A percentile compares a stretch with the other conserved stretches of the same genome.
Evolutionary conservation across 2,329 filamentous ascomycete genomes (phyloP).

Genomic region (Cladophialophora carrionii): DNA sequence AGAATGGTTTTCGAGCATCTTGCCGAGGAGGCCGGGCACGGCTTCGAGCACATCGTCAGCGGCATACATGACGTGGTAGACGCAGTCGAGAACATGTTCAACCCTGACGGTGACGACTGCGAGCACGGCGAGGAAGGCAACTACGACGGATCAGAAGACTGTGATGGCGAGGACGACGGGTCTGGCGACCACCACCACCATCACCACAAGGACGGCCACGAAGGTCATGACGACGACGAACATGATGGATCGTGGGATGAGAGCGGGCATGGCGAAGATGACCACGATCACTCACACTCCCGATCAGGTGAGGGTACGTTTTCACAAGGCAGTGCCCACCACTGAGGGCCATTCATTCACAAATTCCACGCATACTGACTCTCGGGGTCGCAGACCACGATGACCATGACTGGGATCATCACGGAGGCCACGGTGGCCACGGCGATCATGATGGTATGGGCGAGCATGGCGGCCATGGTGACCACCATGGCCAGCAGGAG

Average conservation of each 20-base stretch:
- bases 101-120: neutral
- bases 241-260: neutral
- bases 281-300: neutral
- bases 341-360: neutral
- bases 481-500: neutral
- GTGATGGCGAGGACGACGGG: neutral
- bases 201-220: neutral
- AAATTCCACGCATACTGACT: neutral
- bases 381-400: neutral
- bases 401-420: neutral
- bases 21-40: neutral
- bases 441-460: no score
- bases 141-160: neutral
- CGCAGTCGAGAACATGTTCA: neutral
- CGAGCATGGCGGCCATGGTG: neutral
- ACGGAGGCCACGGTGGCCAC: no score
- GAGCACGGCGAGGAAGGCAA: neutral
- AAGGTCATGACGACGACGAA: neutral
- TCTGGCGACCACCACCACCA: neutral
- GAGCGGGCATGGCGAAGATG: neutral
- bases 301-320: neutral
- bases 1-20: neutral
- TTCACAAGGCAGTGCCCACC: neutral
- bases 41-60: neutral
- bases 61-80: neutral